Evolutionary conservation across 2,329 filamentous ascomycete species (phyloP), one percentile per base, ranked within the genome.

Genomic region (Alternaria infectoria): DNA sequence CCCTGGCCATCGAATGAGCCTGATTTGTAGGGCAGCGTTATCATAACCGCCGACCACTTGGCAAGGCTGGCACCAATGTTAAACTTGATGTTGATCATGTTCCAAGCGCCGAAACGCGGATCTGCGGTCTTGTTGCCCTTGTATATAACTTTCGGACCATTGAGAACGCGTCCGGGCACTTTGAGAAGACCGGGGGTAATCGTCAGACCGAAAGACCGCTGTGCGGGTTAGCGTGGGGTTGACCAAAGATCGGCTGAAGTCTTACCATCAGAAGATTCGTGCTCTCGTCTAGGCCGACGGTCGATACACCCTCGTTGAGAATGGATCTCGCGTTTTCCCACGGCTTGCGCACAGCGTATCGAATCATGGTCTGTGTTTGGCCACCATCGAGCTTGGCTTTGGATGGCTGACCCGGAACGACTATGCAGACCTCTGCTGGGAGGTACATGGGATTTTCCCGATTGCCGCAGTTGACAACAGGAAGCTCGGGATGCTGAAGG

Each of bases 141-240:
- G 71, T 96, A 96, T 2, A 80, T 77, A 25, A 96, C 81, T 0
- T 65, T 72, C 0, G 93, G 93, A 0, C 86, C 73, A 0, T 69
- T 43, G 0, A 96, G 83, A 40, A 93, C 84, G 6, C 93, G 88
- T 2, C 88, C 93, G 1, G 84, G 83, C 0, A 96, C 90, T 0
- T 90, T 90, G 44, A 96, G 82, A 19, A 96, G 84, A 4, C 82
- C 77, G 19, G 85, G 84, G 4, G 81, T 84, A 3, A 93, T 83
- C 1, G 77, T 79, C 54, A 96, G 81, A 11, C 88, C 89, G 65
- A 93, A 94, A 5, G 83, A 73, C 4, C 26, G 26, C 26, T 28
- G 26, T 28, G 10, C 10, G 26, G 10, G 10, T 28, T 28, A 28
- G 10, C 26, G 4, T 5, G 11, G 10, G 26, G 3, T 28, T 5